phyloP scores from a whole-genome alignment of 495 filamentous ascomycete genomes.

The Penicillium odoratum region DNA sequence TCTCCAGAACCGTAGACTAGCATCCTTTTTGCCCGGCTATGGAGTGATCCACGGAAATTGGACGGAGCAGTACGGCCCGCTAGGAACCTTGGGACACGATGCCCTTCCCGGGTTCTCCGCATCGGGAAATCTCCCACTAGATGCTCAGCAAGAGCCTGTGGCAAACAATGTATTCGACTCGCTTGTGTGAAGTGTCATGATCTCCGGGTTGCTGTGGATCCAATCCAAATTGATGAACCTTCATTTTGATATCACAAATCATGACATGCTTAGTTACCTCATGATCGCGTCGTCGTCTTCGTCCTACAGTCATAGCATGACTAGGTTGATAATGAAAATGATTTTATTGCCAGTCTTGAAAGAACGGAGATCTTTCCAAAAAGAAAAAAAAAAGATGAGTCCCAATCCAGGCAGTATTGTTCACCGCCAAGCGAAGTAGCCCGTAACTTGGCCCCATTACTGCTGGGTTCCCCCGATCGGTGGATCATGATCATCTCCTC shows the following conservation, averaged over 20 bases:
- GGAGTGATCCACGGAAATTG: no score
- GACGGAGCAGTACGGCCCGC: no score
- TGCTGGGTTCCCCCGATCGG: neutral
- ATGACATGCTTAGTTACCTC: neutral
- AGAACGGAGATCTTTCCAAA: neutral
- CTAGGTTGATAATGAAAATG: neutral
- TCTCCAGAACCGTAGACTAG: no score
- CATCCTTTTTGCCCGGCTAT: no score
- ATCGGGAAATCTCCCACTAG: conserved; percentile 4
- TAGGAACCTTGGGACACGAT: neutral
- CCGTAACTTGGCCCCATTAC: neutral
- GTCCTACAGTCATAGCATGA: neutral
- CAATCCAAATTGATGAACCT: neutral
- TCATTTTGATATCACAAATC: conserved; percentile 1
- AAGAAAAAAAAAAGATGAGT: neutral
- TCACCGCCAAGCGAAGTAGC: neutral
- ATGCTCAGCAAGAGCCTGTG: neutral
- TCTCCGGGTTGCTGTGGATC: neutral
- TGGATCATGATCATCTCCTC: no score
- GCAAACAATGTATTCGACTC: neutral
- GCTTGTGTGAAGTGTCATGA: neutral
- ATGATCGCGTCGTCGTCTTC: neutral
- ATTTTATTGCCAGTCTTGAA: neutral
- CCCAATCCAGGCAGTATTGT: neutral
- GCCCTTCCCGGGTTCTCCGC: conserved; percentile 10